Base-by-base conservation (phyloP, 2,329 filamentous ascomycete genomes). In the Neurospora sp. region DNA sequence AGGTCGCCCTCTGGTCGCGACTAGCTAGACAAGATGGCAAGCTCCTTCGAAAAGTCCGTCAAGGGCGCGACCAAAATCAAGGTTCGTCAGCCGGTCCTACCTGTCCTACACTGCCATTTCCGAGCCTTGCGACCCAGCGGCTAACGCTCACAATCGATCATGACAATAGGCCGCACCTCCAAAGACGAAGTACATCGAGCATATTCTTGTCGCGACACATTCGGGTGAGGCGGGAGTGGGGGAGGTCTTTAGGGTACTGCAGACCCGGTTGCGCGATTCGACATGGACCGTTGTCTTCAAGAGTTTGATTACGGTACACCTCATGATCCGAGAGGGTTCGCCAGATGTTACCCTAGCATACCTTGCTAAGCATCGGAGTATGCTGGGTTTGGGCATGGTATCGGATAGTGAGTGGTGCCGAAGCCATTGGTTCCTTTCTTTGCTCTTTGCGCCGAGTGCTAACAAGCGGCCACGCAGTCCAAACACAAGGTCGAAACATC, bases 261-360 rank as follows among this genome's bases (percentile, higher is more conserved):
- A 96, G 78, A 89, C 93, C 79, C 89, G 96, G 68, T 82, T 99
- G 74, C 91, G 93, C 79, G 96, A 99, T 80, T 95, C 95, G 75
- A 97, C 96, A 85, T 99, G 96, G 96, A 99, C 96, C n/a, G 93
- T 98, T 70, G 95, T 97, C 74, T 97, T 97, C 89, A 99, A 99
- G 84, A 91, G 93, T 76, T 85, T 99, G 75, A 97, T 98, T 76
- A 96, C 97, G 67, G 89, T 97, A 66, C 96, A 99, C 80, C 84
- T 98, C 72, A 98, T 99, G 96, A 96, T 99, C 78, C 89, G 96
- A 75, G 96, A 99, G 82, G 96, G 96, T 69, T 91, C 94, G 73
- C 89, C 91, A 40, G 93, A 98, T 79, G 91, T 93, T 67, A 97
- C 96, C 2, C 84, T 99, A 74, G 87, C 89, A 72, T 97, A 93